Base-by-base conservation (phyloP, 306 rosid genomes). In the Rosa chinensis region DNA sequence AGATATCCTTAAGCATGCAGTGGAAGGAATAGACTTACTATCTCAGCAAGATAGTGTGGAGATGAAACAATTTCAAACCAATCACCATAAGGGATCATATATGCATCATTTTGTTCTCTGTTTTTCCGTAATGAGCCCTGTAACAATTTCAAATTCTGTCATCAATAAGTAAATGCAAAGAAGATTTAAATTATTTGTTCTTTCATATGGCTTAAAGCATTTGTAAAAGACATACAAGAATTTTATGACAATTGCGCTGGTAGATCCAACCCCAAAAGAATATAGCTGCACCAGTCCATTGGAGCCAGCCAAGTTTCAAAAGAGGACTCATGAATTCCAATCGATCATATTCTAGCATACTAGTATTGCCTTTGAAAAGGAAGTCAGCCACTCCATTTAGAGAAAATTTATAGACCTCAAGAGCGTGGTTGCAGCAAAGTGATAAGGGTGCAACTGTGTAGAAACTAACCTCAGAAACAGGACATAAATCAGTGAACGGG, bases 241-340 rank as follows among this genome's bases (percentile, higher is more conserved):
- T 94, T 74, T 80, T 82, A 78, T 94, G 98, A 79, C 97, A 92
- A 16, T 70, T 83, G 4, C 7, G 74, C 77, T 92, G 97, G 83
- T 94, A 97, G 82, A 90, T 81, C 97, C 97, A 94, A 23, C 98
- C 98, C 93, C 92, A 92, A 10, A 77, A 78, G 78, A 90, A 92
- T 62, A 90, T 69, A 82, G 90, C 85, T 3, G 90, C 92, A 82
- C 92, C 97, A 53, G 87, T 75, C 97, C 92, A 86, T 45, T 86
- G 94, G 84, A 52, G 83, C 98, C 93, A 92, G 23, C 91, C 92
- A 55, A 92, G 92, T 74, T 63, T 88, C 84, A 84, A 0, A 44
- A 94, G 84, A 78, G 97, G 92, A 87, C 52, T 79, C 44, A 86
- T 23, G 70, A 86, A 59, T 77, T 84, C 85, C 91, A 83, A 92